Conservation (phyloP, 169 alveolate species). For the Blepharisma undulans region DNA sequence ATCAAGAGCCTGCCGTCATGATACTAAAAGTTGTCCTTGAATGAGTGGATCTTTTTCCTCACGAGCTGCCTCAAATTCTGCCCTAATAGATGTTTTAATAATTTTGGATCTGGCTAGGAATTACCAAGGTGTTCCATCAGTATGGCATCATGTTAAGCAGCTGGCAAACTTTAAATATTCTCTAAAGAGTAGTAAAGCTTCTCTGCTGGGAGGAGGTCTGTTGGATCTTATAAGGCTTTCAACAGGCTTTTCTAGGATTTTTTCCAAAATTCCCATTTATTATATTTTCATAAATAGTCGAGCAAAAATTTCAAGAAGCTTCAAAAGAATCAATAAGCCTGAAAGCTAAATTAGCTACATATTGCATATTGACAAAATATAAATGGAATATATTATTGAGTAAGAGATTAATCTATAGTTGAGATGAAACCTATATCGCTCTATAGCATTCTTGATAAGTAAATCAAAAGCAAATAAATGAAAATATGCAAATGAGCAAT, state of each 20-base stretch:
- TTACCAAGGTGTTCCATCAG: constrained; percentile 65
- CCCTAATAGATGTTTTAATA: constrained; percentile 48
- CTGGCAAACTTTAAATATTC: constrained; percentile 54
- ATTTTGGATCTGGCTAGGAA: constrained; percentile 30
- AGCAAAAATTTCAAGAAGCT: background rate
- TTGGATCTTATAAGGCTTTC: constrained; percentile 54
- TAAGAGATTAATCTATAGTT: background rate
- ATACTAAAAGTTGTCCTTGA: constrained; percentile 51
- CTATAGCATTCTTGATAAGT: too few species aligned
- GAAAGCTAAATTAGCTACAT: background rate
- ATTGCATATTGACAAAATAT: background rate
- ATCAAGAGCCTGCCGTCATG: constrained; percentile 54
- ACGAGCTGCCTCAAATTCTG: constrained; percentile 55
- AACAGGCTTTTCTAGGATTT: constrained; percentile 50
- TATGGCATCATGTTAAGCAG: constrained; percentile 64
- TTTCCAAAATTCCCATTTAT: constrained; percentile 35
- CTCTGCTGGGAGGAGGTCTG: constrained; percentile 21
- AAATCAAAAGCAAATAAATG: background rate
- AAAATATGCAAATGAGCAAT: background rate
- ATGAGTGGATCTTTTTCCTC: constrained; percentile 61
- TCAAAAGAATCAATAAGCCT: too few species aligned
- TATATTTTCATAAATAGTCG: background rate
- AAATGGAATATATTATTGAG: background rate
- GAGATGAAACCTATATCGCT: background rate
- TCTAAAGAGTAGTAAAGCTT: constrained; percentile 43